Conservation (phyloP, 2,329 filamentous ascomycete species). For the Phoma sp. region DNA sequence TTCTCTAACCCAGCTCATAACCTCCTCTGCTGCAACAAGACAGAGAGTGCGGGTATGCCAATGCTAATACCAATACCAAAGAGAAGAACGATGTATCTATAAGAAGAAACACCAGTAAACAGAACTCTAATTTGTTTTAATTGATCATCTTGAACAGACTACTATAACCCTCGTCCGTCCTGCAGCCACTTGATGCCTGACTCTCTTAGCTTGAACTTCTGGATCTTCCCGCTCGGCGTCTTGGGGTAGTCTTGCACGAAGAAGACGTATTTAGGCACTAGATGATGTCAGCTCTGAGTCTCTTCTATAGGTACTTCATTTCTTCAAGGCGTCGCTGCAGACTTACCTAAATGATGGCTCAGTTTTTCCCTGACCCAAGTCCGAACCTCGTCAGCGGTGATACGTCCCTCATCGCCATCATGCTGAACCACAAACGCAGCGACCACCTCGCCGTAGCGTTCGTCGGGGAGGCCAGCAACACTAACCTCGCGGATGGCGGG, state of each 20-base stretch:
- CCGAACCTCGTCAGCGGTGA: conserved; percentile 67
- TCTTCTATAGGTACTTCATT: neutral
- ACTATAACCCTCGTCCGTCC: conserved; percentile 30
- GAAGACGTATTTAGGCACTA: conserved; percentile 87
- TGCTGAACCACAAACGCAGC: conserved; percentile 77
- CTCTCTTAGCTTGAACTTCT: conserved; percentile 86
- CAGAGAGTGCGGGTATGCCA: too few relatives aligned
- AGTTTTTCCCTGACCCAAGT: conserved; percentile 75
- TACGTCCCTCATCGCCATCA: conserved; percentile 34
- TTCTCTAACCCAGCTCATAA: too few relatives aligned
- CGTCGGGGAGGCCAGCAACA: conserved; percentile 83
- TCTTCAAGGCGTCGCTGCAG: neutral
- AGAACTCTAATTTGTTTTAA: too few relatives aligned
- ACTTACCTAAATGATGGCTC: conserved; percentile 71
- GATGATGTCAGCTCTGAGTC: neutral
- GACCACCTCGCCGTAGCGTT: conserved; percentile 84
- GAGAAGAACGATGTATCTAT: too few relatives aligned
- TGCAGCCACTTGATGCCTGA: conserved; percentile 54
- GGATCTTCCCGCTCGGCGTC: conserved; percentile 95
- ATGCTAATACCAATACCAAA: too few relatives aligned
- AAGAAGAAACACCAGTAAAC: too few relatives aligned
- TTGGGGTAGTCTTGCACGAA: conserved; percentile 87
- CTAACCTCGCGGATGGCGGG: conserved; percentile 74
- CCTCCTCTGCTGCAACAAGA: too few relatives aligned
- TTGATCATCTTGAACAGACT: too few relatives aligned